phyloP scores from a whole-genome alignment of 1,284 basidiomycete species.

The Ceratobasidium papillatum region DNA sequence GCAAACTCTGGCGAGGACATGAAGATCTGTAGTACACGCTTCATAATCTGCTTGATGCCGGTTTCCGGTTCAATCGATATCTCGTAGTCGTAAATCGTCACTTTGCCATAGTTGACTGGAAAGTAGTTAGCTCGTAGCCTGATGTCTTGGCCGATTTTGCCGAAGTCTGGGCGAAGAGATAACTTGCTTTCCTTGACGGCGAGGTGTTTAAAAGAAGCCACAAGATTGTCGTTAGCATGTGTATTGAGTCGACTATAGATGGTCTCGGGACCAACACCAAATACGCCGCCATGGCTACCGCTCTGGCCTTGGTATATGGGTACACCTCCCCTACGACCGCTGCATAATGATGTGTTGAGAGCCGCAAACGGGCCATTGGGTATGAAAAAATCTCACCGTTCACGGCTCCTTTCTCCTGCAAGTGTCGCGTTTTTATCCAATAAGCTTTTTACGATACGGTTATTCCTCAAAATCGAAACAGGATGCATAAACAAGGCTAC shows the following conservation, averaged over 20 bases:
- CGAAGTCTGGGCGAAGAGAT: conserved; percentile 73
- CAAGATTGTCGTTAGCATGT: conserved; percentile 63
- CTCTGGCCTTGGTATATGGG: too few species aligned
- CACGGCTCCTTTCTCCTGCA: too few species aligned
- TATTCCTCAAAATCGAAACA: too few species aligned
- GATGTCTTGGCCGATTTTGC: conserved; percentile 64
- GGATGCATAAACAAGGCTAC: too few species aligned
- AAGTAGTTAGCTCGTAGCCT: conserved; percentile 80
- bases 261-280: conserved; percentile 52
- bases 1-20: conserved; percentile 67
- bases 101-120: conserved; percentile 66
- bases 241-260: conserved; percentile 69
- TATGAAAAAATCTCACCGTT: too few species aligned
- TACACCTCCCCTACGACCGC: too few species aligned
- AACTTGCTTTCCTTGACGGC: conserved; percentile 58
- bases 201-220: conserved; percentile 58
- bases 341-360: too few species aligned
- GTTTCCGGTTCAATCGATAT: conserved; percentile 66
- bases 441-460: too few species aligned
- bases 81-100: conserved; percentile 72
- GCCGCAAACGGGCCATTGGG: too few species aligned
- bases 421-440: too few species aligned
- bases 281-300: conserved; percentile 50
- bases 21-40: conserved; percentile 75
- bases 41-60: conserved; percentile 64